Conservation (phyloP, 73 alveolate species). For the Stentor roeselii region DNA sequence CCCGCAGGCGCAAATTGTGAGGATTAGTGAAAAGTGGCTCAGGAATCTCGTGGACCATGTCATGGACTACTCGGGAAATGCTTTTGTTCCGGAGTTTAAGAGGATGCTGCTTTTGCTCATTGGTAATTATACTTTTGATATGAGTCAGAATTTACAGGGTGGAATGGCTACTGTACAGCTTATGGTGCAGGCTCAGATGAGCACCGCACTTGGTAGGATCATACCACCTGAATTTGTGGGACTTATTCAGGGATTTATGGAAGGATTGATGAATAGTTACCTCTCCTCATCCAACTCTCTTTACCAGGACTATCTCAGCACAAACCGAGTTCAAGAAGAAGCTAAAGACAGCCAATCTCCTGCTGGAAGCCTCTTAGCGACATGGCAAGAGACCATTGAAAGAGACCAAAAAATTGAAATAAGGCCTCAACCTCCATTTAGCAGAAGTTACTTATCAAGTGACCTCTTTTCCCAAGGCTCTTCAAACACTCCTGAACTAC, state of each 20-base stretch:
- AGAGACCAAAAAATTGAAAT: neutral
- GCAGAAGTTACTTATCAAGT: neutral
- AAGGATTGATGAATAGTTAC: neutral
- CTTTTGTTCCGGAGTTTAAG: neutral
- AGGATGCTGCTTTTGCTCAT: neutral
- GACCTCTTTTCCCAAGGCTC: neutral
- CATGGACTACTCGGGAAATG: neutral
- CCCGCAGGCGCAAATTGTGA: neutral
- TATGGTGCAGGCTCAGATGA: neutral
- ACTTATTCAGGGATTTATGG: neutral
- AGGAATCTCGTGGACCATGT: neutral
- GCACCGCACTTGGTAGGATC: neutral
- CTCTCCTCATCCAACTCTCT: neutral
- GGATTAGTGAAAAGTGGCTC: neutral
- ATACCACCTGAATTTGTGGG: slow-evolving; percentile 6
- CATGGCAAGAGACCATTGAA: neutral
- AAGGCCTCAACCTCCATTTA: slow-evolving; percentile 12
- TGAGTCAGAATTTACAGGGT: neutral
- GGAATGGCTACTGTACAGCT: slow-evolving; percentile 9
- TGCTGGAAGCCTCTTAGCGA: neutral
- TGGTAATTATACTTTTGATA: neutral
- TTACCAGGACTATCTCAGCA: neutral
- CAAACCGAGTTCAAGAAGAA: neutral
- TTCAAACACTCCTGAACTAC: neutral
- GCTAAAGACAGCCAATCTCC: slow-evolving; percentile 14